phyloP scores from a whole-genome alignment of 306 rosid species.

The Cicer bijugum region DNA sequence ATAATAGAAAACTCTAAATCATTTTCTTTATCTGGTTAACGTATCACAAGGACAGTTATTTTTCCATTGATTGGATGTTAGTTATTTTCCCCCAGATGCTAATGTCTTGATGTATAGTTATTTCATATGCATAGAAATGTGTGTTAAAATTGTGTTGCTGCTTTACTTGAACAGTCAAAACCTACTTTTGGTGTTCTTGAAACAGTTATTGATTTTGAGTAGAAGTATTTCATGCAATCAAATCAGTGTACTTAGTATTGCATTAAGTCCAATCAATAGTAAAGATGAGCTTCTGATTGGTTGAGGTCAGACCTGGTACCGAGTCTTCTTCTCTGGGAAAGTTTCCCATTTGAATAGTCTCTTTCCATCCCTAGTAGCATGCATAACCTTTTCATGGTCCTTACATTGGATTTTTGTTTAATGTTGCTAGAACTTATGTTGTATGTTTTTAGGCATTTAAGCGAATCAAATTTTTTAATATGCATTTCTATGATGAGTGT shows the following conservation, averaged over 20 bases:
- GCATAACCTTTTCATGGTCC: not conserved
- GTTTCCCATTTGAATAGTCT: not conserved
- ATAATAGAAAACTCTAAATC: slow-evolving; percentile 5
- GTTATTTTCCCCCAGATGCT: slow-evolving; percentile 7
- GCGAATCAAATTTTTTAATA: too few species aligned
- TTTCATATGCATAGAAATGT: slow-evolving; percentile 2
- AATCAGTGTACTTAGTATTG: not conserved
- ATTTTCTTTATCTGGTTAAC: not conserved
- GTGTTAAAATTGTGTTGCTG: slow-evolving; percentile 13
- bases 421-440: not conserved
- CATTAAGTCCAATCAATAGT: not conserved
- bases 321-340: not conserved
- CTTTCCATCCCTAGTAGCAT: not conserved
- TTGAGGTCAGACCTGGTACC: not conserved
- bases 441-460: slow-evolving; percentile 31
- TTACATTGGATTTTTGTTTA: not conserved
- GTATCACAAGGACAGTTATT: slow-evolving; percentile 1
- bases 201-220: not conserved
- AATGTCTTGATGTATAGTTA: not conserved
- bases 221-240: not conserved
- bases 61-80: slow-evolving; percentile 4
- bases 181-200: slow-evolving; percentile 2
- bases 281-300: not conserved
- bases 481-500: too few species aligned
- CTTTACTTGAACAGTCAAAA: not conserved